phyloP scores from a whole-genome alignment of 176 grass and related monocot species.

The Carex scoparia region DNA sequence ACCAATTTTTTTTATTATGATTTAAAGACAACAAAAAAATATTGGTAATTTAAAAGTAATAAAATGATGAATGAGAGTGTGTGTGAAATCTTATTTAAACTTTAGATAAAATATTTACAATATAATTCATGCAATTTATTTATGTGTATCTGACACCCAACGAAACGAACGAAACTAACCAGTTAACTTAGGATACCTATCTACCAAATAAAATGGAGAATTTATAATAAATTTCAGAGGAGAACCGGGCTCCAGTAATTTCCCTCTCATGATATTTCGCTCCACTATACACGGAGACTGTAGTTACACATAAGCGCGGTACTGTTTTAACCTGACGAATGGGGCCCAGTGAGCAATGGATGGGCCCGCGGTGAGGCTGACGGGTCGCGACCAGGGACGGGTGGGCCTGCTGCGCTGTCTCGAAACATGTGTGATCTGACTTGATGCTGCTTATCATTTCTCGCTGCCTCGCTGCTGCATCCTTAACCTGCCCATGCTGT shows the following conservation, averaged over 20 bases:
- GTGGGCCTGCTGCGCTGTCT: not conserved
- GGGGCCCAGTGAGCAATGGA: not conserved
- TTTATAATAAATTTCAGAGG: not conserved
- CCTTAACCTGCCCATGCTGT: not conserved
- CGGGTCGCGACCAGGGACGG: not conserved
- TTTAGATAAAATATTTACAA: too few relatives aligned
- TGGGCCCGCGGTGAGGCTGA: not conserved
- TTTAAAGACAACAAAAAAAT: too few relatives aligned
- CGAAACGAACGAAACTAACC: too few relatives aligned
- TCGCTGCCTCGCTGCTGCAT: not conserved
- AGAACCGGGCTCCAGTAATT: not conserved
- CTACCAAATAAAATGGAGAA: not conserved
- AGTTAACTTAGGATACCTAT: too few relatives aligned
- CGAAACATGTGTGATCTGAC: not conserved
- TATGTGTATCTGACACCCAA: too few relatives aligned
- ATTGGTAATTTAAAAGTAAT: too few relatives aligned
- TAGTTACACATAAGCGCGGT: not conserved
- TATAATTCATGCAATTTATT: too few relatives aligned
- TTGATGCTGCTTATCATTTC: not conserved
- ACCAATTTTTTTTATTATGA: too few relatives aligned
- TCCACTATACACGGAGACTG: slow-evolving; percentile 14
- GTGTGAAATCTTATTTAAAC: too few relatives aligned
- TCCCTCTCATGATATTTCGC: not conserved
- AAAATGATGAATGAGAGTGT: too few relatives aligned
- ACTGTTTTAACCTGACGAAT: not conserved